phyloP scores from a whole-genome alignment of 2,329 filamentous ascomycete species.

The Aspergillus pseudoterreus region DNA sequence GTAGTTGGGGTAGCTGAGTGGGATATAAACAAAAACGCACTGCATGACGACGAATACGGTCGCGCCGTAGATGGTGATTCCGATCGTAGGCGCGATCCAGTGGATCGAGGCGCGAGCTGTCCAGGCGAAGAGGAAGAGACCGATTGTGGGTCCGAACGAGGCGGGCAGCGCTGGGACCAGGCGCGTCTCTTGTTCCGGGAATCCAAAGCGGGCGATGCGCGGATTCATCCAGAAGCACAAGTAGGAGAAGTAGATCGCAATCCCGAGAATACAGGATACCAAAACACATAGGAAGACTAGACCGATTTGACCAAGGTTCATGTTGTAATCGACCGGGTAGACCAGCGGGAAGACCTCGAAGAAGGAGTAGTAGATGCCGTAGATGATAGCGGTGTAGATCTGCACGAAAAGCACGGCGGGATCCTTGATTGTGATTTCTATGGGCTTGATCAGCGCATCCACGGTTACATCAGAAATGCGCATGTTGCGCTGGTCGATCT shows the following conservation, averaged over 20 bases:
- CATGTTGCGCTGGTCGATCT: slow-evolving; percentile 39
- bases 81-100: slow-evolving; percentile 35
- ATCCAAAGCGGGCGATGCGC: slow-evolving; percentile 46
- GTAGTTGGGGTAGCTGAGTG: slow-evolving; percentile 22
- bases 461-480: neutral
- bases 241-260: slow-evolving; percentile 50
- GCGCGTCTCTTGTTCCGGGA: slow-evolving; percentile 50
- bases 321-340: slow-evolving; percentile 56
- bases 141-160: slow-evolving; percentile 52
- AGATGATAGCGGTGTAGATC: slow-evolving; percentile 59
- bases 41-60: slow-evolving; percentile 39
- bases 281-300: slow-evolving; percentile 58
- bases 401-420: slow-evolving; percentile 61
- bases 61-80: slow-evolving; percentile 35
- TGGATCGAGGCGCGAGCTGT: slow-evolving; percentile 16
- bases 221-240: slow-evolving; percentile 50
- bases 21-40: slow-evolving; percentile 35
- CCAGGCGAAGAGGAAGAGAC: slow-evolving; percentile 51
- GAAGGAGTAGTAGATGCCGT: slow-evolving; percentile 48
- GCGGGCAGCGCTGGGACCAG: slow-evolving; percentile 52
- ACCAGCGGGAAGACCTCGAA: slow-evolving; percentile 67
- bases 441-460: slow-evolving; percentile 57
- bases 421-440: slow-evolving; percentile 59
- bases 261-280: slow-evolving; percentile 52
- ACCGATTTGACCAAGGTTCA: slow-evolving; percentile 56